Conservation (phyloP, 352 stramenopile species). For the Pythium coloratum region DNA sequence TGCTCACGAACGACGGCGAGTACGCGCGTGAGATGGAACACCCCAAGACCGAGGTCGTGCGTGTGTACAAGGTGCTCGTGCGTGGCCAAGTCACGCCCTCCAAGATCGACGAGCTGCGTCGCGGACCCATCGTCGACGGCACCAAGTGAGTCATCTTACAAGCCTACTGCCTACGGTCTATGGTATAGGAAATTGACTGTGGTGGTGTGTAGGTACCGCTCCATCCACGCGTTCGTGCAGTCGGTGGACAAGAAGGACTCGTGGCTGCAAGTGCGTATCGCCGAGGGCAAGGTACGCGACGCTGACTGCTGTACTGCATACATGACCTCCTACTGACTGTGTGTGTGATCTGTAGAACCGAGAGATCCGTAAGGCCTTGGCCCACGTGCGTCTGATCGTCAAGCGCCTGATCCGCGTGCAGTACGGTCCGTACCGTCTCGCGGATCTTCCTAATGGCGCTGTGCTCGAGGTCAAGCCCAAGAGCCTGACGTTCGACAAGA, state of each 20-base stretch:
- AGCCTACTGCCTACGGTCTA: too few species aligned
- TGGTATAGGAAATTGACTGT: background rate
- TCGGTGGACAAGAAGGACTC: slow-evolving; percentile 87
- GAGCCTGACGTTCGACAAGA: slow-evolving; percentile 32
- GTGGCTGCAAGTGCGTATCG: slow-evolving; percentile 86
- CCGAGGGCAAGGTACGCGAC: slow-evolving; percentile 80
- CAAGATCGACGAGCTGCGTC: slow-evolving; percentile 76
- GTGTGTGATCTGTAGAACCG: slow-evolving; percentile 62
- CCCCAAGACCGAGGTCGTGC: slow-evolving; percentile 67
- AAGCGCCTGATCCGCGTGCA: slow-evolving; percentile 88
- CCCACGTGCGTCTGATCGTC: slow-evolving; percentile 84
- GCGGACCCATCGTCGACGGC: slow-evolving; percentile 80
- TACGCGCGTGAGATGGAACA: slow-evolving; percentile 89
- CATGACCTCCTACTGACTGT: background rate
- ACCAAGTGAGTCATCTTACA: slow-evolving; percentile 48
- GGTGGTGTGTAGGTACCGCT: slow-evolving; percentile 41
- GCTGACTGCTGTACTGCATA: background rate
- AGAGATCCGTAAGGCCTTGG: slow-evolving; percentile 88
- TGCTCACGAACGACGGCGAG: slow-evolving; percentile 92
- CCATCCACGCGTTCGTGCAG: slow-evolving; percentile 70
- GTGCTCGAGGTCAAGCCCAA: slow-evolving; percentile 80
- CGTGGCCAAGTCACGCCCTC: slow-evolving; percentile 76
- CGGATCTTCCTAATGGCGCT: slow-evolving; percentile 66
- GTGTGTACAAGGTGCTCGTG: slow-evolving; percentile 86
- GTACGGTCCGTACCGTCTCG: slow-evolving; percentile 88